Evolutionary conservation across 306 rosid genomes (phyloP), one percentile per base, ranked within the genome.

Genomic region (Cicer judaicum): DNA sequence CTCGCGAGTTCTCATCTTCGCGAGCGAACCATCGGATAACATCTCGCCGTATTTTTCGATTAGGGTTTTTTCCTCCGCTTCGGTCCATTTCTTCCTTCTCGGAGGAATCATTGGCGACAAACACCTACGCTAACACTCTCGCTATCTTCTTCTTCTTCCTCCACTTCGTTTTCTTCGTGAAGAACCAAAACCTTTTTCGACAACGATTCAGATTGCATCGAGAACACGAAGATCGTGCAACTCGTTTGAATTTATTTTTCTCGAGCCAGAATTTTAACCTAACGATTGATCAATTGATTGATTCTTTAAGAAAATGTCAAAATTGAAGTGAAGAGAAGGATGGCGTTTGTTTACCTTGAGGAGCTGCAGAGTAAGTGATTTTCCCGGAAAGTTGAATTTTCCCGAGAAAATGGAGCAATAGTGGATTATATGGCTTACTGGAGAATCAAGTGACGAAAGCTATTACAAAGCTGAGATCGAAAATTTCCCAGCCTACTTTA

Each of bases 61-160:
- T 85, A 94, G 86, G 83, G 96, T 91, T 87, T 87, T 90, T 84
- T 94, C 98, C 77, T 94, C 97, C 10, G 90, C 91, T 80, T 94
- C 98, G 10, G 93, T 94, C 98, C 98, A 94, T 81, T 94, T 94
- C 91, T 94, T 94, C 81, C 98, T 84, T 78, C 97, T 84, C 1
- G 93, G 91, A 62, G 91, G 89, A 64, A 90, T 82, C 92, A 94
- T 89, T 53, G 49, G 15, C 66, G 50, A 40, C 61, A 70, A 68
- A 74, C 76, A 71, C 72, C 67, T 34, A 56, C 18, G 19, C 24
- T 13, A 12, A 72, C 50, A 66, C 36, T 38, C 5, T 34, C 10
- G 12, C 49, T 66, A 21, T 29, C 73, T 5, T 29, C 74, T 16
- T 21, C 79, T 40, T 18, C 82, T 12, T 70, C 82, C 5, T 50